Evolutionary conservation across 2,329 filamentous ascomycete genomes (phyloP).

Genomic region (Fusarium sp.): DNA sequence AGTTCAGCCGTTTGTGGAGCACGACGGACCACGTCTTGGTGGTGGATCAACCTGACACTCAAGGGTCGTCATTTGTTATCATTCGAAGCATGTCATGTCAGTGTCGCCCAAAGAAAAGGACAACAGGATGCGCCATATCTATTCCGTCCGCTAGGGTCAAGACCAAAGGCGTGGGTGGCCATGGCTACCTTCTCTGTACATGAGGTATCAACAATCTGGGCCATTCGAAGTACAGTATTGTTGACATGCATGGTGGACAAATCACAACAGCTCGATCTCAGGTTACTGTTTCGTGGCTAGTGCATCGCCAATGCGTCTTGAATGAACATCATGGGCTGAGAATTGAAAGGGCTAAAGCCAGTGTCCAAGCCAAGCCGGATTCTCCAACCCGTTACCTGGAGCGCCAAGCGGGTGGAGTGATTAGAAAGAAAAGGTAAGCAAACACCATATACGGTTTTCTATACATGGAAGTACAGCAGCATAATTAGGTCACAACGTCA

Average conservation of each 20-base stretch:
- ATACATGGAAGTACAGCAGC: constrained; percentile 11
- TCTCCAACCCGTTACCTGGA: constrained; percentile 21
- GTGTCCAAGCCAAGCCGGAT: constrained; percentile 27
- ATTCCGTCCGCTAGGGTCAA: background rate
- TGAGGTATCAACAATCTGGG: background rate
- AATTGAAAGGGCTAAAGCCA: constrained; percentile 9
- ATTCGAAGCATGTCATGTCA: background rate
- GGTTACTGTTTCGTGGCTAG: constrained; percentile 28
- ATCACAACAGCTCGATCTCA: constrained; percentile 20
- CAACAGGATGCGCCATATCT: constrained; percentile 14
- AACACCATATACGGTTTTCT: constrained; percentile 1
- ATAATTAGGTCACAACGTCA: constrained; percentile 6
- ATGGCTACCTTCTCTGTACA: background rate
- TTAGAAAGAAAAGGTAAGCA: constrained; percentile 13
- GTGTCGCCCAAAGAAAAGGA: constrained; percentile 7
- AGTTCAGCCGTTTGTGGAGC: constrained; percentile 7
- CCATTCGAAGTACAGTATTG: constrained; percentile 7
- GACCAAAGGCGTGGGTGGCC: background rate
- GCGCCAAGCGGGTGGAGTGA: constrained; percentile 20
- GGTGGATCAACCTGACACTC: constrained; percentile 19
- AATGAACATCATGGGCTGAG: constrained; percentile 8
- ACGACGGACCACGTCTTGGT: constrained; percentile 5
- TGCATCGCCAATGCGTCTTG: constrained; percentile 11
- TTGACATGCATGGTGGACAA: constrained; percentile 17
- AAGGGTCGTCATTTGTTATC: constrained; percentile 34